Evolutionary conservation across 2,329 filamentous ascomycete genomes (phyloP).

Genomic region (Paraconiothyrium sp.): DNA sequence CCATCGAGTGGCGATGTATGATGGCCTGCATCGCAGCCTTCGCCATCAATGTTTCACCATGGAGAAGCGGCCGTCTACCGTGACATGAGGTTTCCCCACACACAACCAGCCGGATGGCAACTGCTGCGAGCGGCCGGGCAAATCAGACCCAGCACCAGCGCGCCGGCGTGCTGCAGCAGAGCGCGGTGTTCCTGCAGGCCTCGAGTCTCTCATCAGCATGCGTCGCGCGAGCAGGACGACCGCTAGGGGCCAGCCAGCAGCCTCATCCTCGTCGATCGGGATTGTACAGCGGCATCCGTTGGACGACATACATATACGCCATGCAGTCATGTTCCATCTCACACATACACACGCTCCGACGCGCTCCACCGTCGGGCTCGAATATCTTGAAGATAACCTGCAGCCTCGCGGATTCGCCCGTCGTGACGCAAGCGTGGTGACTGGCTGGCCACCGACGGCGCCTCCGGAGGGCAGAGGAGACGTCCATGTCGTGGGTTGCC

Average conservation of each 20-base stretch:
- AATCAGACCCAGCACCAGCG: constrained; percentile 41
- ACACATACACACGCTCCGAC: background rate
- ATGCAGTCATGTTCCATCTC: constrained; percentile 28
- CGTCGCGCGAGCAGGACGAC: constrained; percentile 6
- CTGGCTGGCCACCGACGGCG: constrained; percentile 32
- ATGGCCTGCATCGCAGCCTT: constrained; percentile 37
- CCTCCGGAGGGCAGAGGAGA: constrained; percentile 27
- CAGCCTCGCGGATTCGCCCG: constrained; percentile 27
- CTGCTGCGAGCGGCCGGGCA: constrained; percentile 36
- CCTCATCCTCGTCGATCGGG: constrained; percentile 14
- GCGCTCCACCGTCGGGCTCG: background rate
- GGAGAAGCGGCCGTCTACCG: constrained; percentile 27
- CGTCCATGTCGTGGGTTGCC: background rate
- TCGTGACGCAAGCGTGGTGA: constrained; percentile 22
- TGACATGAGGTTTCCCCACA: constrained; percentile 34
- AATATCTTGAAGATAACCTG: background rate
- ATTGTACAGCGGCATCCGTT: constrained; percentile 13
- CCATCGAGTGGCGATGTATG: constrained; percentile 18
- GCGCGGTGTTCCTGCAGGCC: constrained; percentile 41
- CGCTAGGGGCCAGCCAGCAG: background rate
- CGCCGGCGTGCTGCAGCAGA: constrained; percentile 32
- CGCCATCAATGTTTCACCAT: constrained; percentile 47
- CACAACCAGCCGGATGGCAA: constrained; percentile 27
- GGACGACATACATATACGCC: constrained; percentile 10
- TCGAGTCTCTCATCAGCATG: constrained; percentile 16